Conservation (phyloP, 2,329 filamentous ascomycete species). For the Trichoderma polysporum region DNA sequence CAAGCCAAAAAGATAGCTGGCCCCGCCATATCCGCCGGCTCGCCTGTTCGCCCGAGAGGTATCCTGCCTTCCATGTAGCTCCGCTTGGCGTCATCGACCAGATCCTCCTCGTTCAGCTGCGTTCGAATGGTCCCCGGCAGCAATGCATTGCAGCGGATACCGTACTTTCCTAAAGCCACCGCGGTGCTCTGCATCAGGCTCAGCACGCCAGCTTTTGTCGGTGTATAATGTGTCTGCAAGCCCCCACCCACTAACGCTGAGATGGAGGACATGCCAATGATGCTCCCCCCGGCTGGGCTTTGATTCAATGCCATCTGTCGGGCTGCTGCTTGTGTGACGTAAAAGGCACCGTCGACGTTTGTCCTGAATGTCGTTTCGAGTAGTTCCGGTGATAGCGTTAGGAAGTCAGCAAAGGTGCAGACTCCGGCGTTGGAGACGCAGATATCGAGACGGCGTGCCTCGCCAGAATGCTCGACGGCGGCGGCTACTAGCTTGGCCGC, state of each 20-base stretch:
- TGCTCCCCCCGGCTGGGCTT: constrained; percentile 68
- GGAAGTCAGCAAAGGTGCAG: constrained; percentile 83
- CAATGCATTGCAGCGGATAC: constrained; percentile 79
- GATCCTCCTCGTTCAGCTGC: constrained; percentile 79
- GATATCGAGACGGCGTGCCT: constrained; percentile 61
- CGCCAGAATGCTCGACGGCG: constrained; percentile 60
- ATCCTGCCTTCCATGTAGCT: constrained; percentile 79
- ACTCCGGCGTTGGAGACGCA: constrained; percentile 89
- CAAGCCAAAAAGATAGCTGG: constrained; percentile 84
- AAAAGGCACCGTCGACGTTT: constrained; percentile 88
- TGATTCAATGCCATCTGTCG: constrained; percentile 71
- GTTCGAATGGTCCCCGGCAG: constrained; percentile 81
- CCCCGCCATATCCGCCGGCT: constrained; percentile 72
- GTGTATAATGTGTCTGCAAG: constrained; percentile 80
- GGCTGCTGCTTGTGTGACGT: constrained; percentile 80
- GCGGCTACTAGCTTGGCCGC: constrained; percentile 65
- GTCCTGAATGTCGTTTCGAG: constrained; percentile 71
- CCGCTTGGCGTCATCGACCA: constrained; percentile 70
- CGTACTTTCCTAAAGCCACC: constrained; percentile 72
- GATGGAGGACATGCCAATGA: constrained; percentile 75
- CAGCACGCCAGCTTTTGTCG: constrained; percentile 80
- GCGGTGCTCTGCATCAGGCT: constrained; percentile 82
- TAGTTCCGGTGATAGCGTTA: constrained; percentile 69
- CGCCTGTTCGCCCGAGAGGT: constrained; percentile 72
- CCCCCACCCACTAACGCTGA: constrained; percentile 76